Percentiles rank a stretch among this genome's conserved stretches.
These are phyloP conservation scores for Alternaria ethzedia DNA, from an alignment of 2,329 filamentous ascomycete genomes.

Conservation along the genomic window DNA sequence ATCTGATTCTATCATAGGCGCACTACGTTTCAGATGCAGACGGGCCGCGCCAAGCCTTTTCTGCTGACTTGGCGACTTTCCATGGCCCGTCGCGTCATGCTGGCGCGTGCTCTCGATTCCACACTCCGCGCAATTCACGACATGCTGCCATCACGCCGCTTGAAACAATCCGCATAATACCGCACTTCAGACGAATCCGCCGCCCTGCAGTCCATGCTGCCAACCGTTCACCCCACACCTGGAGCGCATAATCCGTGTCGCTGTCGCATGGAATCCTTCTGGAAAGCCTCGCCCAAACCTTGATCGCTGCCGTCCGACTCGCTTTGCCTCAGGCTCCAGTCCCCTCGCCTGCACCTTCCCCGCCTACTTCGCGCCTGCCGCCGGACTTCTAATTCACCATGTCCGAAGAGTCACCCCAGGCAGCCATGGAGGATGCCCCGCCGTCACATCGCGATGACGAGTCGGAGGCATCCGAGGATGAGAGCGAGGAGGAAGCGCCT, in stretches of 20 bases:
- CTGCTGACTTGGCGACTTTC: constrained; percentile 18
- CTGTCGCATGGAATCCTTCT: constrained; percentile 31
- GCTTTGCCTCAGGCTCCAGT: constrained; percentile 26
- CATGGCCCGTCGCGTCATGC: constrained; percentile 25
- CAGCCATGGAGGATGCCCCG: constrained; percentile 15
- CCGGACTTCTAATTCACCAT: constrained; percentile 11
- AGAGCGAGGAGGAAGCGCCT: constrained; percentile 39
- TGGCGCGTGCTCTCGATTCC: constrained; percentile 8
- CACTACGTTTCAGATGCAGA: constrained; percentile 36
- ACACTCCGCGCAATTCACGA: background rate
- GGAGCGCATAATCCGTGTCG: constrained; percentile 23
- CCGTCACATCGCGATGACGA: constrained; percentile 21
- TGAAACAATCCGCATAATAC: constrained; percentile 37
- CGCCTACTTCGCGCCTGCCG: constrained; percentile 5
- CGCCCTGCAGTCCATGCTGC: constrained; percentile 5
- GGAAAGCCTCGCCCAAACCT: constrained; percentile 32
- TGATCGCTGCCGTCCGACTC: constrained; percentile 24
- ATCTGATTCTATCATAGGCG: constrained; percentile 32
- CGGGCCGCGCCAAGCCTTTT: constrained; percentile 9
- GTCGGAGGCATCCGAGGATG: constrained; percentile 26
- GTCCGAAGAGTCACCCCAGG: constrained; percentile 21
- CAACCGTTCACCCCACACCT: constrained; percentile 9
- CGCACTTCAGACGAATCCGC: constrained; percentile 3
- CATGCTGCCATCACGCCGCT: constrained; percentile 9
- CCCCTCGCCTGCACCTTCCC: constrained; percentile 36